Evolutionary conservation across 2,329 filamentous ascomycete species (phyloP), one percentile per base, ranked within the genome.

Genomic region (Cladorrhinum sp.): DNA sequence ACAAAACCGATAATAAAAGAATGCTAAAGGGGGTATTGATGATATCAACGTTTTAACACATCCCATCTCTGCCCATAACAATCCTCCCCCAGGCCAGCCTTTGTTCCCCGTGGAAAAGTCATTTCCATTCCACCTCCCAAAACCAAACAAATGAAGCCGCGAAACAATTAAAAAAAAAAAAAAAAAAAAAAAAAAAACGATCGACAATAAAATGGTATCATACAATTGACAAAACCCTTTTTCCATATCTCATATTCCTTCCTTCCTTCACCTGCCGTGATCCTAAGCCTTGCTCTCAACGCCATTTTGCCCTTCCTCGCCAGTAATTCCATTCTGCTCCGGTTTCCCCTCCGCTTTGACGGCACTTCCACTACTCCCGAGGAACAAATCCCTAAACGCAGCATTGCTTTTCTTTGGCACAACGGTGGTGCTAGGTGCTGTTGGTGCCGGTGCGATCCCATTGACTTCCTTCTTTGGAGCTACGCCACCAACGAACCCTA

Each of bases 401-500:
- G 53, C 53, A 46, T 55, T 55, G 20, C 53, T 55, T 20, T 46
- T 55, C 53, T 46, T 55, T n/a, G 33, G 57, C 55, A 49, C 54
- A 65, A n/a, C 55, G 8, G 33, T 36, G 4, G 9, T 16, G 2
- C 4, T 12, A 9, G 33, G 4, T 36, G 21, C 39, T 9, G 26
- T 28, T 16, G 42, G 67, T 64, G 28, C 62, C 62, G 57, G 67
- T 62, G 51, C 61, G 60, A 30, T 46, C 68, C 72, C 66, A 67
- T 76, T 71, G 33, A 63, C 57, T 64, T 72, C 55, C 59, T 68
- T 69, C 36, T 71, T 70, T 3, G 73, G 68, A 14, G 49, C 24
- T 8, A 66, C 51, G 3, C 53, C 58, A 3, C 60, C 64, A 8
- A 70, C 68, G 58, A 83, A 80, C 1, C 79, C 80, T 5, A 82